Evolutionary conservation across 306 rosid genomes (phyloP).

Genomic region (Ormosia emarginata): DNA sequence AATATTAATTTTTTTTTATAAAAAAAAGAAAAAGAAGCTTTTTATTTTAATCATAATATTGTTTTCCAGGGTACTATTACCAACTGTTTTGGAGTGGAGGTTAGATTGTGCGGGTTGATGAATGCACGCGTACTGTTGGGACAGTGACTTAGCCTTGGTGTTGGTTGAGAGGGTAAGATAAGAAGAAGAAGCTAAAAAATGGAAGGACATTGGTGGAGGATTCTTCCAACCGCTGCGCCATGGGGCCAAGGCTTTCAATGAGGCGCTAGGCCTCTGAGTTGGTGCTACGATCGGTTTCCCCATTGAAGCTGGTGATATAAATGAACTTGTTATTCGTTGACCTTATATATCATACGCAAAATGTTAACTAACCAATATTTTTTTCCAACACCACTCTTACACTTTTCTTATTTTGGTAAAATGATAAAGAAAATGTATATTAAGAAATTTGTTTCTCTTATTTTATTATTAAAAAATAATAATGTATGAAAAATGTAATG

Average conservation of each 20-base stretch:
- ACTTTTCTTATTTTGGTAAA: too few species aligned
- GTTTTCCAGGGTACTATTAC: background rate
- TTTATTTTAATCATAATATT: background rate
- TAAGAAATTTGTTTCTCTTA: too few species aligned
- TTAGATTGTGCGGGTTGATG: background rate
- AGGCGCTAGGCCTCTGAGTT: background rate
- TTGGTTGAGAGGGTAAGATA: background rate
- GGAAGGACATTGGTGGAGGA: background rate
- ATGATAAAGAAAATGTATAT: too few species aligned
- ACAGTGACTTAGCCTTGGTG: background rate
- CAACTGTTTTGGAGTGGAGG: background rate
- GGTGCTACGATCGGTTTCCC: background rate
- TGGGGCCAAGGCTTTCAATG: background rate
- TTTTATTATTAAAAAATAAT: too few species aligned
- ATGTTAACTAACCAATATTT: too few species aligned
- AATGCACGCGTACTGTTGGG: background rate
- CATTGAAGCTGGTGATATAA: background rate
- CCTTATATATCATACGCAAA: background rate
- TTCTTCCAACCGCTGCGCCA: background rate
- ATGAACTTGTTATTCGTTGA: background rate
- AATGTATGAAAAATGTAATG: too few species aligned
- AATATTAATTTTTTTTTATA: too few species aligned
- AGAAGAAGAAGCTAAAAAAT: background rate
- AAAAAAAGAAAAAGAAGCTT: too few species aligned
- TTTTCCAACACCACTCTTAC: too few species aligned